Evolutionary conservation across 805 yeast species (phyloP), one percentile per base, ranked within the genome.

Genomic region (Wickerhamiella siamensis): DNA sequence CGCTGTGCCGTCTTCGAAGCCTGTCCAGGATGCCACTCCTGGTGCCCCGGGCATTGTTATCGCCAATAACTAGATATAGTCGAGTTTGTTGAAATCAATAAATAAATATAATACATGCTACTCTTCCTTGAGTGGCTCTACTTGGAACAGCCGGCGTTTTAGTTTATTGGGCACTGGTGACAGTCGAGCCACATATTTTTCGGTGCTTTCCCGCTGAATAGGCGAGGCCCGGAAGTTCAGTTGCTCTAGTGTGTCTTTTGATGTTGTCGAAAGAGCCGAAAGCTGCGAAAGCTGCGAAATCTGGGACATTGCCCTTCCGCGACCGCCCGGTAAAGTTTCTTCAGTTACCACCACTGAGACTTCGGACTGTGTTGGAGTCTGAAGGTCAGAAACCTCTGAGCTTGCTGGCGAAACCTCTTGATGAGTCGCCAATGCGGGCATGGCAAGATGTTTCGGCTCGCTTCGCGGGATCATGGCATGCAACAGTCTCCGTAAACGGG

Each of bases 11-110:
- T 65, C 71, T 41, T 72, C 78, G 38, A 86, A 82, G 69, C 72
- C 77, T 33, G 69, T 82, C 46, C 95, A 83, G 49, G 70, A 70
- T 47, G 87, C 97, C 21, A 79, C 82, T 49, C 98, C 98, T 38
- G 97, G 97, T 47, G 72, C 74, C 51, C 97, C 98, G 31, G 96
- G 94, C 55, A 75, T 88, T 55, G 62, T 76, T 48, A 70, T 88
- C 48, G 74, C 66, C 51, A 87, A 87, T 62, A 6, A 20, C n/a
- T 18, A 36, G 16, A 8, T n/a, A n/a, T n/a, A n/a, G n/a, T n/a
- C n/a, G n/a, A n/a, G n/a, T n/a, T n/a, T n/a, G n/a, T n/a, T n/a
- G n/a, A n/a, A n/a, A n/a, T 14, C 33, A 31, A 3, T 18, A 19
- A 18, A 33, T 12, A 33, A 10, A 9, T 12, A 33, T 33, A 33